Evolutionary conservation across 139 green algal species (phyloP).

Genomic region (Marvania coccoides): DNA sequence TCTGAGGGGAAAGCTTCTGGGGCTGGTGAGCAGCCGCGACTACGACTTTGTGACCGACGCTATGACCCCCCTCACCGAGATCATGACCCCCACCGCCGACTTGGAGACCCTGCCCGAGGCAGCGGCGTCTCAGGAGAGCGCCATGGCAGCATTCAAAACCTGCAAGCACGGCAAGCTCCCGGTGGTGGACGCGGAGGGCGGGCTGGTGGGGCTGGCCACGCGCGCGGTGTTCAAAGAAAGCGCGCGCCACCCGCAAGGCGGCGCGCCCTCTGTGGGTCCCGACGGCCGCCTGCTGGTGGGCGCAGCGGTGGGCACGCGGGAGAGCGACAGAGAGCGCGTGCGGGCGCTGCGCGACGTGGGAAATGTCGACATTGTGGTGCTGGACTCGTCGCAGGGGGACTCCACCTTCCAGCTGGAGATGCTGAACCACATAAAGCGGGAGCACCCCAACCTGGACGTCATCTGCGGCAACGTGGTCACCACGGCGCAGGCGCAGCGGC

Average conservation of each 20-base stretch:
- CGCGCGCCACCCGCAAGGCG: slow-evolving; percentile 13
- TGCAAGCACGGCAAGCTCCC: slow-evolving; percentile 60
- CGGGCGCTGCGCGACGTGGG: slow-evolving; percentile 34
- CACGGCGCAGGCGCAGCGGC: slow-evolving; percentile 20
- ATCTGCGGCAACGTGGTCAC: slow-evolving; percentile 96
- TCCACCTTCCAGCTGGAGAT: slow-evolving; percentile 87
- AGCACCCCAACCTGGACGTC: slow-evolving; percentile 82
- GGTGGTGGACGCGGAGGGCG: slow-evolving; percentile 55
- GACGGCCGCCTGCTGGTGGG: slow-evolving; percentile 70
- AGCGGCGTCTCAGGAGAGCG: slow-evolving; percentile 24
- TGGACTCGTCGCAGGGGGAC: slow-evolving; percentile 86
- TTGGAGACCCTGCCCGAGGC: slow-evolving; percentile 41
- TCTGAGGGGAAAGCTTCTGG: slow-evolving; percentile 75
- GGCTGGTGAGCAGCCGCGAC: slow-evolving; percentile 73
- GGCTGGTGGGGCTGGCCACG: slow-evolving; percentile 66
- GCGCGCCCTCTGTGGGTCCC: slow-evolving; percentile 49
- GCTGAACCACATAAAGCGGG: slow-evolving; percentile 82
- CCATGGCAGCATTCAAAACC: slow-evolving; percentile 42
- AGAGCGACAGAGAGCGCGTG: slow-evolving; percentile 70
- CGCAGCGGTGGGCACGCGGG: slow-evolving; percentile 83
- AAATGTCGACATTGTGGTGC: slow-evolving; percentile 76
- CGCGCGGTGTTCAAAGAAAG: slow-evolving; percentile 46
- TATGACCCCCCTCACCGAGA: slow-evolving; percentile 46
- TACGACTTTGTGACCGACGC: slow-evolving; percentile 76
- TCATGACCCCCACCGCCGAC: slow-evolving; percentile 67